Conservation (phyloP, 2,329 filamentous ascomycete genomes). For the Penicillium psychrosexuale region DNA sequence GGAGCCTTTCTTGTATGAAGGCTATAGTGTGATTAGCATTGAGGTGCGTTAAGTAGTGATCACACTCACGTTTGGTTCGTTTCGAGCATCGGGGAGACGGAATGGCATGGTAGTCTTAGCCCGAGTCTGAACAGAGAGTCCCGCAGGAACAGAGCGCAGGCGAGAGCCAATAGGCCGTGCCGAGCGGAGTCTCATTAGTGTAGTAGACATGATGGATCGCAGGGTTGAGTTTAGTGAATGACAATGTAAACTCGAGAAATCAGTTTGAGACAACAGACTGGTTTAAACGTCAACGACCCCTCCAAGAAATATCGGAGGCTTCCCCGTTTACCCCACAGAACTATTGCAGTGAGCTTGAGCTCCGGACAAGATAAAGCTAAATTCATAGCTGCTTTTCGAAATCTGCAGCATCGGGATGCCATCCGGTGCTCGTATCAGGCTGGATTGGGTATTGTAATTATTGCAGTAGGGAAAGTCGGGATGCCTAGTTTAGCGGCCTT, state of each 20-base stretch:
- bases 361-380: neutral
- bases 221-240: neutral
- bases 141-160: conserved; percentile 10
- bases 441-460: neutral
- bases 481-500: too few species aligned
- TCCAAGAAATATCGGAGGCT: neutral
- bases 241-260: neutral
- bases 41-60: neutral
- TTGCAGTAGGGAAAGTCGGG: too few species aligned
- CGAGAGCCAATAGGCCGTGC: conserved; percentile 13
- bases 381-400: neutral
- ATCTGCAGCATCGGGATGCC: conserved; percentile 4
- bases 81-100: conserved; percentile 30
- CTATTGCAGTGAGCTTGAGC: neutral
- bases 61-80: conserved; percentile 37
- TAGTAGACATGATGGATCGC: conserved; percentile 17
- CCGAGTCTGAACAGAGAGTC: conserved; percentile 18
- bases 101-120: conserved; percentile 30
- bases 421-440: neutral
- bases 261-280: neutral
- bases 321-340: conserved; percentile 8
- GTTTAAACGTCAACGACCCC: conserved; percentile 3
- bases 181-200: conserved; percentile 19
- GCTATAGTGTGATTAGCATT: conserved; percentile 13
- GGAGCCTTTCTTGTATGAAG: conserved; percentile 29